Percentiles rank a stretch among this genome's conserved stretches.
These are phyloP conservation scores for Calonectria pseudoturangicola DNA, from an alignment of 2,329 filamentous ascomycete genomes.

Conservation along the genomic window DNA sequence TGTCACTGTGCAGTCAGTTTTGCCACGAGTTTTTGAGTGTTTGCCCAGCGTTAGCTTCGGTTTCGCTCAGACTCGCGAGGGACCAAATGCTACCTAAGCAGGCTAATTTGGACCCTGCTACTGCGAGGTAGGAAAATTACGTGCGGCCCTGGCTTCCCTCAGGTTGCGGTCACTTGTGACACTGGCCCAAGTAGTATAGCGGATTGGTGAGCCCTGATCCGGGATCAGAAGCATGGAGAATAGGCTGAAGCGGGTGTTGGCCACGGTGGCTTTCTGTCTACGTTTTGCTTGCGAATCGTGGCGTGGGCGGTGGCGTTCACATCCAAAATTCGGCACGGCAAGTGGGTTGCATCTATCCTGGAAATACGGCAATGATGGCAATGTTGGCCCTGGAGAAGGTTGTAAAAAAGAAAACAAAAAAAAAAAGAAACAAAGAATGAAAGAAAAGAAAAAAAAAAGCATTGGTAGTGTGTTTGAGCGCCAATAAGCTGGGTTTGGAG, in stretches of 20 bases:
- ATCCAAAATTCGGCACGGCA: too few species aligned
- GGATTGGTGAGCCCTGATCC: conserved; percentile 5
- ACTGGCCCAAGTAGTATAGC: background rate
- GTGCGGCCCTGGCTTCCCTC: conserved; percentile 27
- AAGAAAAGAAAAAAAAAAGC: conserved; percentile 5
- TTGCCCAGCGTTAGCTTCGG: background rate
- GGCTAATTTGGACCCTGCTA: conserved; percentile 9
- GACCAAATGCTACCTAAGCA: background rate
- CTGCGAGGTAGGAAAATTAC: conserved; percentile 14
- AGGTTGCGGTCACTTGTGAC: conserved; percentile 29
- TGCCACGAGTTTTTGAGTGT: background rate
- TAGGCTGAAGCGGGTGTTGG: background rate
- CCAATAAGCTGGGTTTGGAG: conserved; percentile 11
- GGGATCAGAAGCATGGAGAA: conserved; percentile 18
- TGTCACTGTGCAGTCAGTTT: conserved; percentile 3
- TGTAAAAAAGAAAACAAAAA: background rate
- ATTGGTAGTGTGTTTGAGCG: conserved; percentile 7
- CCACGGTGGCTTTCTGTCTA: background rate
- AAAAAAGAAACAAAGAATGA: too few species aligned
- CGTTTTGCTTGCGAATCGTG: conserved; percentile 2
- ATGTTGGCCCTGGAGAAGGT: background rate
- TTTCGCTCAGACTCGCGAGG: background rate
- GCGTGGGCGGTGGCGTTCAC: conserved; percentile 6
- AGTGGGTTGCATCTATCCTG: background rate
- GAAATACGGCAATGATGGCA: background rate